Evolutionary conservation across 768 basidiomycete species (phyloP).

Genomic region (Suillus brevipes): DNA sequence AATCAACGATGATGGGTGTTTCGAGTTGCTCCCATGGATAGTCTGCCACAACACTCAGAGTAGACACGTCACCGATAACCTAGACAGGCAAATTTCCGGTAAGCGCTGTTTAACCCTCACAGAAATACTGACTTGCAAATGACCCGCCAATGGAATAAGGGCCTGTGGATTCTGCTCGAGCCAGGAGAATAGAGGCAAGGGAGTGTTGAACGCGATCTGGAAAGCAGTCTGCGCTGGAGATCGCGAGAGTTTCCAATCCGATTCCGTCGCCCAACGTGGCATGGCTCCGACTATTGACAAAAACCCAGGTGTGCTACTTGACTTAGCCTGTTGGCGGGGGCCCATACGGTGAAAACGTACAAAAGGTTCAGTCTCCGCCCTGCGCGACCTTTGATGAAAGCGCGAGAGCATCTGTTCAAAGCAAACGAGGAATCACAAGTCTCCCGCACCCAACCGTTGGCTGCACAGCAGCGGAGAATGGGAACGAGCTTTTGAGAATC

Average conservation of each 20-base stretch:
- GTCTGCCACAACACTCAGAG: slow-evolving; percentile 39
- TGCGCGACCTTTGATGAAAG: slow-evolving; percentile 15
- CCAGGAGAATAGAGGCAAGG: slow-evolving; percentile 33
- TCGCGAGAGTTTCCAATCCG: slow-evolving; percentile 18
- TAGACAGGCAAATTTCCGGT: background rate
- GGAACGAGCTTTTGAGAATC: slow-evolving; percentile 16
- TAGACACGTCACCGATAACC: slow-evolving; percentile 11
- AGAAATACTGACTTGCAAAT: slow-evolving; percentile 1
- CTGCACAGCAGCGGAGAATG: slow-evolving; percentile 18
- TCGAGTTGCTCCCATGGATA: slow-evolving; percentile 39
- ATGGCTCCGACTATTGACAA: slow-evolving; percentile 12
- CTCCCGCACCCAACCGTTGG: slow-evolving; percentile 22
- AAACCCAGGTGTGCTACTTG: slow-evolving; percentile 14
- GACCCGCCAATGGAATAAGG: background rate
- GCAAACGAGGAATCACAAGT: slow-evolving; percentile 18
- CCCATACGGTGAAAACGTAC: slow-evolving; percentile 8
- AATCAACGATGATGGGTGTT: slow-evolving; percentile 40
- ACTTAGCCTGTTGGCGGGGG: background rate
- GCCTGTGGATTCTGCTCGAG: background rate
- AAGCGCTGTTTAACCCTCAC: background rate
- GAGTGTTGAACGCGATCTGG: slow-evolving; percentile 38
- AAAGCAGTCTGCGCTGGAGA: slow-evolving; percentile 32
- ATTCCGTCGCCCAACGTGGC: slow-evolving; percentile 13
- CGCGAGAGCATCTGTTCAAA: slow-evolving; percentile 18
- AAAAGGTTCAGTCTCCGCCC: slow-evolving; percentile 14